A percentile compares a stretch with the other conserved stretches of the same genome.
Conservation (phyloP, 495 filamentous ascomycete species). For the Jackrogersella minutella region DNA sequence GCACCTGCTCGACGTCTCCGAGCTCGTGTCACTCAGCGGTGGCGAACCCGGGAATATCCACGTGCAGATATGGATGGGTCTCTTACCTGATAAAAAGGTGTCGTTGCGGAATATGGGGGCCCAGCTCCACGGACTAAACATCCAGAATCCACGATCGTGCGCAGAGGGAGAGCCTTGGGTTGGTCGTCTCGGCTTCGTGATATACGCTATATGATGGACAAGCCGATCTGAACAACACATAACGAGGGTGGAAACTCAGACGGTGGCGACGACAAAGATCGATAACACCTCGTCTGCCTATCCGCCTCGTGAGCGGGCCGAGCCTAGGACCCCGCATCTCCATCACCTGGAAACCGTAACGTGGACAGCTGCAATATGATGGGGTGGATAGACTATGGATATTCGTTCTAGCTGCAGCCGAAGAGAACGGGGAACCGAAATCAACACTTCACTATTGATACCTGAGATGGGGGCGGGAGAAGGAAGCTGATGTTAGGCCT, state of each 20-base stretch:
- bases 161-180: not conserved
- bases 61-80: not conserved
- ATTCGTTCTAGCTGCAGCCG: not conserved
- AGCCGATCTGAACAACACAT: slow-evolving; percentile 14
- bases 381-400: not conserved
- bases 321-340: not conserved
- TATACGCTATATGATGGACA: not conserved
- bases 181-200: not conserved
- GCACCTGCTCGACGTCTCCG: slow-evolving; percentile 3
- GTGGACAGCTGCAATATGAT: not conserved
- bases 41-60: not conserved
- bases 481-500: no score
- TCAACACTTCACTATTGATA: no score
- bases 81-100: not conserved
- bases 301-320: not conserved
- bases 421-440: not conserved
- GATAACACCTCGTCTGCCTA: not conserved
- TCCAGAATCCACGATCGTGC: not conserved
- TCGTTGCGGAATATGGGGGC: not conserved
- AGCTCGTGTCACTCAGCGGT: not conserved
- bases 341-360: not conserved
- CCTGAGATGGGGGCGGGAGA: no score
- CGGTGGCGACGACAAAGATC: not conserved
- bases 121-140: slow-evolving; percentile 1
- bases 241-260: not conserved